Evolutionary conservation across 805 yeast genomes (phyloP).

Genomic region (Starmerella sp.): DNA sequence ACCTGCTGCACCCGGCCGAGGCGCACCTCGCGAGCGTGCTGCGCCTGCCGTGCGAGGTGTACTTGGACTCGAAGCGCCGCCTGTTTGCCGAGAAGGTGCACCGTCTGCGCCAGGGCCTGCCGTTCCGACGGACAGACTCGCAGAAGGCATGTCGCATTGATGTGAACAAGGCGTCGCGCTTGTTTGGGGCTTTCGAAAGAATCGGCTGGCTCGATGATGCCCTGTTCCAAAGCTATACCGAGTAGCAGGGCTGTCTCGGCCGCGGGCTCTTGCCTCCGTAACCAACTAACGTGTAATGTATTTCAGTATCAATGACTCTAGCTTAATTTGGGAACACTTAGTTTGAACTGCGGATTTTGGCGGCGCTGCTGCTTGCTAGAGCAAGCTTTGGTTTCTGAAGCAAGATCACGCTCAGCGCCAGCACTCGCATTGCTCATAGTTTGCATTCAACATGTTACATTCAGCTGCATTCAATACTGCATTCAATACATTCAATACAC

Average conservation of each 20-base stretch:
- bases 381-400: too few relatives aligned
- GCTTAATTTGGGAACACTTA: neutral
- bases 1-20: constrained; percentile 84
- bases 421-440: too few relatives aligned
- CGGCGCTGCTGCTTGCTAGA: too few relatives aligned
- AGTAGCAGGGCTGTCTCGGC: neutral
- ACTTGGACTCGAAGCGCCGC: constrained; percentile 66
- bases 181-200: constrained; percentile 80
- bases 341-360: too few relatives aligned
- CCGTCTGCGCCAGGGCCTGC: constrained; percentile 54
- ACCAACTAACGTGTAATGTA: constrained; percentile 2
- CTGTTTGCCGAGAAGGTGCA: constrained; percentile 81
- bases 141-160: constrained; percentile 96
- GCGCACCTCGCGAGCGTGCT: constrained; percentile 73
- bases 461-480: too few relatives aligned
- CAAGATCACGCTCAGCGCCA: too few relatives aligned
- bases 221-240: constrained; percentile 43
- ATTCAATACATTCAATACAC: too few relatives aligned
- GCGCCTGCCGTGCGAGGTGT: constrained; percentile 77
- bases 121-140: constrained; percentile 93
- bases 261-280: neutral
- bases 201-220: constrained; percentile 85
- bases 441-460: too few relatives aligned
- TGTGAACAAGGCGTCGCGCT: constrained; percentile 87
- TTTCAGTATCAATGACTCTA: neutral